Evolutionary conservation across 305 asterid genomes (phyloP), one percentile per base, ranked within the genome.

Genomic region (Lippia alba): DNA sequence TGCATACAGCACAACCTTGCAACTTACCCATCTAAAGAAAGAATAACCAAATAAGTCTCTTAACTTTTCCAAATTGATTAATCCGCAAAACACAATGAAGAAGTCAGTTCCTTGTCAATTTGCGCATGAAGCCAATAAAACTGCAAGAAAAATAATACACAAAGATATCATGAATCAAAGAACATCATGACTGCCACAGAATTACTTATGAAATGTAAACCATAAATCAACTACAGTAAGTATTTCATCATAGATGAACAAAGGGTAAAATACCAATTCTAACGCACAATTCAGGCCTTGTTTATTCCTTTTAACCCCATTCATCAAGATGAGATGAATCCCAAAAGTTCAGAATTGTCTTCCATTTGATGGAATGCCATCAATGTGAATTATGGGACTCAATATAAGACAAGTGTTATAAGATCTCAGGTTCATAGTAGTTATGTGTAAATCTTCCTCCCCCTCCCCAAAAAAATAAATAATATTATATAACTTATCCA

Each of bases 111-210:
- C 76, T 77, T 80, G 81, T 78, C 83, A 85, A 64, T 84, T 74
- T 66, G 84, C 76, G 66, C 56, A 81, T 24, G 76, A n/a, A 14
- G 71, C 92, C 78, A 88, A 76, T 67, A 88, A 63, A 75, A 84
- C 98, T 92, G 96, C 85, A 80, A 63, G 58, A 40, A 65, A 11
- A 49, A 66, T 17, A 44, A 16, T 50, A 50, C n/a, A 45, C 54
- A 60, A 77, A 59, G 54, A 58, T 51, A 33, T 24, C 30, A 24
- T 24, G 30, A 24, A 24, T 24, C 30, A 24, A 24, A 24, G 30
- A 24, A 24, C 30, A 24, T 24, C 14, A 64, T 8, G 33, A 33
- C 61, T 1, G 24, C 12, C 2, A n/a, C 75, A 71, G 32, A 67
- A 33, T 56, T 32, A 18, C 36, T n/a, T 8, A 44, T 46, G 15